These are phyloP conservation scores for Hypomyces rosellus DNA, from an alignment of 2,329 filamentous ascomycete species.

Conservation along the genomic window DNA sequence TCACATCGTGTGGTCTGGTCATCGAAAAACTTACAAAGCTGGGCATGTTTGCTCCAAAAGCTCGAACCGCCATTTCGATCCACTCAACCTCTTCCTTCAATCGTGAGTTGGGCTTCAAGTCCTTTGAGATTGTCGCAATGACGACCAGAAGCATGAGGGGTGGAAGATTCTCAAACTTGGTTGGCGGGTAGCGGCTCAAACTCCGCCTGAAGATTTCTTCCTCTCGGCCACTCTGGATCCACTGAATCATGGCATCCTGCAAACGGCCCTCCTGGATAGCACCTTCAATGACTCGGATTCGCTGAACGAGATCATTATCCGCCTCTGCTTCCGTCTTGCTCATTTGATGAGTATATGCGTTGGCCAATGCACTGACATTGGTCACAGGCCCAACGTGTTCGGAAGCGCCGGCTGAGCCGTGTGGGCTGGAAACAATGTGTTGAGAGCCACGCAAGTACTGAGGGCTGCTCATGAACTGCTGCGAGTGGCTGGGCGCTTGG, in stretches of 20 bases:
- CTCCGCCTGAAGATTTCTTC: conserved; percentile 54
- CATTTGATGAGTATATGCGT: conserved; percentile 30
- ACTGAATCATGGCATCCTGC: conserved; percentile 58
- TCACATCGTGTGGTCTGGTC: background rate
- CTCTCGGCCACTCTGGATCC: conserved; percentile 59
- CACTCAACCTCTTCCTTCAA: conserved; percentile 52
- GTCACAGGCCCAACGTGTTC: conserved; percentile 27
- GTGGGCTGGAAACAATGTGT: conserved; percentile 28
- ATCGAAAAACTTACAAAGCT: conserved; percentile 42
- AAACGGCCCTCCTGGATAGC: conserved; percentile 56
- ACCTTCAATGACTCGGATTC: conserved; percentile 53
- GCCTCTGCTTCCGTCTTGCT: conserved; percentile 29
- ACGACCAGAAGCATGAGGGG: conserved; percentile 58
- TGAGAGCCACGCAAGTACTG: conserved; percentile 30
- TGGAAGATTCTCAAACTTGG: conserved; percentile 48
- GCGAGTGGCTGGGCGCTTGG: conserved; percentile 20
- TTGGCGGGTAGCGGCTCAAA: conserved; percentile 31
- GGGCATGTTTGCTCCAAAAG: conserved; percentile 43
- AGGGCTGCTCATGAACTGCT: conserved; percentile 29
- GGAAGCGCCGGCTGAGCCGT: conserved; percentile 25
- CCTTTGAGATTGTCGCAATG: conserved; percentile 56
- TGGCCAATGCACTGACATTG: conserved; percentile 29
- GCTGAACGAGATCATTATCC: conserved; percentile 47
- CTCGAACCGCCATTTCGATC: conserved; percentile 54
- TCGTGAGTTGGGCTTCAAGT: conserved; percentile 45